Evolutionary conservation across 441 rosid genomes (phyloP).

Genomic region (Euphorbia celastroides): DNA sequence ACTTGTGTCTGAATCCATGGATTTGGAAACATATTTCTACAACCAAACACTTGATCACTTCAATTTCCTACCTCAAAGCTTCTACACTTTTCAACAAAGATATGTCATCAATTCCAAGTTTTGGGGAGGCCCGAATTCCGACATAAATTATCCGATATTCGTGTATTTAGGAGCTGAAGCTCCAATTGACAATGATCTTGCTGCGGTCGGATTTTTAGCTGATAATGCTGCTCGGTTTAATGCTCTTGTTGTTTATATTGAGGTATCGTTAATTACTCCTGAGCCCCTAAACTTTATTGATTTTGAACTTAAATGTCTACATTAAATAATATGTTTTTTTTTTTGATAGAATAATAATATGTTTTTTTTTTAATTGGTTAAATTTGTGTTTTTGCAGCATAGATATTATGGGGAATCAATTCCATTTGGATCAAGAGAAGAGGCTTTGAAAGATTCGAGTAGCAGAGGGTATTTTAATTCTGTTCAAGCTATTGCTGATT

Average conservation of each 20-base stretch:
- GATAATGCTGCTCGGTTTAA: conserved; percentile 44
- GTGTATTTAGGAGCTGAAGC: conserved; percentile 56
- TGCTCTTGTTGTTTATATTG: conserved; percentile 55
- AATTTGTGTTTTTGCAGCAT: conserved; percentile 36
- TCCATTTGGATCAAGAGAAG: conserved; percentile 48
- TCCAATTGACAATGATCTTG: conserved; percentile 28
- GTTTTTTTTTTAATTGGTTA: no score
- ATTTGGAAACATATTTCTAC: conserved; percentile 31
- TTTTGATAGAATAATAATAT: no score
- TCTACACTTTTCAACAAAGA: conserved; percentile 47
- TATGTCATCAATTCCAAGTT: conserved; percentile 42
- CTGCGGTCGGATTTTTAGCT: conserved; percentile 30
- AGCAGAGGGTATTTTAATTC: conserved; percentile 47
- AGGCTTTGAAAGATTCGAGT: conserved; percentile 45
- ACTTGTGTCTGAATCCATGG: conserved; percentile 3
- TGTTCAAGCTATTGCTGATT: conserved; percentile 61
- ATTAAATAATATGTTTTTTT: no score
- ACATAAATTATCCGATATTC: conserved; percentile 44
- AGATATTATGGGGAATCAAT: conserved; percentile 56
- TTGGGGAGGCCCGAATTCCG: conserved; percentile 54
- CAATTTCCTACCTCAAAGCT: conserved; percentile 60
- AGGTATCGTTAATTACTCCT: conserved; percentile 35
- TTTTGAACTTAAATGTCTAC: no score
- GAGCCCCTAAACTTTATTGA: no score
- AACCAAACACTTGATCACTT: conserved; percentile 66